Evolutionary conservation across 805 yeast genomes (phyloP), one percentile per base, ranked within the genome.

Genomic region (Metschnikowia baotianmanensis): DNA sequence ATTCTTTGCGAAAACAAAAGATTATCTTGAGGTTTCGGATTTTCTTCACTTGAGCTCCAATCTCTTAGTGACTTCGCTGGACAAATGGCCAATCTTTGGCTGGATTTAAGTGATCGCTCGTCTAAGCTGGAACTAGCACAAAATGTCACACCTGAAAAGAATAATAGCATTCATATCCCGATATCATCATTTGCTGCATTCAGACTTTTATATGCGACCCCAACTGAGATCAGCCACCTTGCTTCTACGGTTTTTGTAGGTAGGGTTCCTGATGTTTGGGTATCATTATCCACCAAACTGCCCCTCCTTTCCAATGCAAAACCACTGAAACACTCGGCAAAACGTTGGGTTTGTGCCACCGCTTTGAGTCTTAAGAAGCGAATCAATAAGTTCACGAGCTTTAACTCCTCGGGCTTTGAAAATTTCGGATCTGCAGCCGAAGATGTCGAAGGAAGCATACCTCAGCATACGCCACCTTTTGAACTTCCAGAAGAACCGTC

Each of bases 111-210:
- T 25, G 19, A 19, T 36, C 22, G 31, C 27, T 21, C 38, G 19
- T 15, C 20, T 11, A 12, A 24, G 21, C 32, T 13, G 21, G 17
- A 34, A 34, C 19, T 24, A n/a, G 28, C 21, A 12, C 18, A 26
- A 17, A 19, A 18, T 8, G 13, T 9, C 21, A 8, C 11, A 18
- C n/a, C 17, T 4, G 15, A n/a, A 30, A 11, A 4, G 12, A 12
- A 12, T 3, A 15, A 29, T 8, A n/a, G 19, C 13, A 41, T 55
- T 25, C 45, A 42, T 16, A 62, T 80, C 15, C 86, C 86, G 4
- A 58, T 54, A 27, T 46, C 63, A 21, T 80, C 87, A 2, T 83
- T 77, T 60, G 78, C 87, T 0, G 82, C 84, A 0, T 78, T 72
- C 43, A 65, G 85, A 30, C 61, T 85, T 19, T 59, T 71, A 12